Base-by-base conservation (phyloP, 305 asterid genomes). In the Fraxinus platypoda region DNA sequence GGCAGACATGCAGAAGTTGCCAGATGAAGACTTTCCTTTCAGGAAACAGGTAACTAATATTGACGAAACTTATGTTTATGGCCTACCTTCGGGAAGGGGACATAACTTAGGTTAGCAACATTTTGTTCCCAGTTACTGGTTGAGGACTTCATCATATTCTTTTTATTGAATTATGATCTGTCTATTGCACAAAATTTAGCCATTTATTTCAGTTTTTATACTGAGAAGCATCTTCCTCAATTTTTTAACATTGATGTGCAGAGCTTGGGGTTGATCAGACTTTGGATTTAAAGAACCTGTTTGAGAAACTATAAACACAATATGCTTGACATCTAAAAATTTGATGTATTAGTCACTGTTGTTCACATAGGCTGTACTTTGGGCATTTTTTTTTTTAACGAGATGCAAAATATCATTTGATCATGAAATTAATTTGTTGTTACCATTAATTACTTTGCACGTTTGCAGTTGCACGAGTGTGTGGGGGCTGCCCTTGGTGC, bases 401-500 rank as follows among this genome's bases (percentile, higher is more conserved):
- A 68, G 76, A 25, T 78, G 74, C 77, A 25, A 37, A 13, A 46
- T 8, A 49, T 74, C n/a, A 30, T 28, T 80, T 77, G 23, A 33
- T 41, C 3, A 74, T 75, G 21, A 43, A 43, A 78, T 62, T 66
- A 72, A 25, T 72, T 19, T 68, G 71, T 74, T 75, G 43, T 57
- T 81, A 59, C 34, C 70, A 30, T 81, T 81, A 57, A 59, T 71
- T 70, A 64, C 78, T 35, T 78, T 66, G 34, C 68, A 79, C 78
- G 77, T 80, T 82, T 84, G 83, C 95, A 96, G 99, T 89, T 96
- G 89, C 98, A 94, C 52, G 93, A 89, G 87, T 96, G 98, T 84
- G 87, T 94, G 31, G 99, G 99, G 84, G 84, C 94, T 64, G 97
- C 97, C 81, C 81, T 96, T 88, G 88, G 92, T 15, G 94, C 99